Conservation (phyloP, 305 asterid genomes). For the Stenogyne calaminthoides region DNA sequence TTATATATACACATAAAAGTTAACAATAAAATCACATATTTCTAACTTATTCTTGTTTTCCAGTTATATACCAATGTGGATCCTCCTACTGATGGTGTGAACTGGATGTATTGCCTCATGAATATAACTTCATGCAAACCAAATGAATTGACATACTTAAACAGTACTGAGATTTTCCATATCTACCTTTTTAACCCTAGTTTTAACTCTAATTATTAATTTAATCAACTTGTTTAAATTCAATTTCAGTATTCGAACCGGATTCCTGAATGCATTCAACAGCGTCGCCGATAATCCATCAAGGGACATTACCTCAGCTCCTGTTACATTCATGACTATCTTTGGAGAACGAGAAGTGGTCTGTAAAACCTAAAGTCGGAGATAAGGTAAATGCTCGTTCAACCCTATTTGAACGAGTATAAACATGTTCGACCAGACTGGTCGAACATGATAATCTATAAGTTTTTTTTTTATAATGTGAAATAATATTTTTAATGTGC, state of each 20-base stretch:
- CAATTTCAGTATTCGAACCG: slow-evolving; percentile 31
- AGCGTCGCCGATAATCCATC: background rate
- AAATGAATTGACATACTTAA: background rate
- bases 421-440: background rate
- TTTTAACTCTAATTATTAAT: background rate
- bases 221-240: background rate
- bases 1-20: background rate
- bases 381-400: slow-evolving; percentile 12
- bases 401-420: too few relatives aligned
- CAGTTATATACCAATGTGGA: background rate
- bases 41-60: background rate
- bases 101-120: background rate
- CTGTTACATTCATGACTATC: slow-evolving; percentile 36
- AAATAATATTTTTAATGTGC: background rate
- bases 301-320: slow-evolving; percentile 35
- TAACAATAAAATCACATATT: background rate
- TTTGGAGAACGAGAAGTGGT: slow-evolving; percentile 4
- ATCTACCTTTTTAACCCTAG: background rate
- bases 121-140: background rate
- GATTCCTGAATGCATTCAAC: slow-evolving; percentile 25
- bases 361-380: background rate
- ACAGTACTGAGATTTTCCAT: background rate
- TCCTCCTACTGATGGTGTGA: background rate
- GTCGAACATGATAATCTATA: too few relatives aligned
- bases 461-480: accelerated